Conservation (phyloP, 306 rosid species). For the Chamaecrista fasciculata region DNA sequence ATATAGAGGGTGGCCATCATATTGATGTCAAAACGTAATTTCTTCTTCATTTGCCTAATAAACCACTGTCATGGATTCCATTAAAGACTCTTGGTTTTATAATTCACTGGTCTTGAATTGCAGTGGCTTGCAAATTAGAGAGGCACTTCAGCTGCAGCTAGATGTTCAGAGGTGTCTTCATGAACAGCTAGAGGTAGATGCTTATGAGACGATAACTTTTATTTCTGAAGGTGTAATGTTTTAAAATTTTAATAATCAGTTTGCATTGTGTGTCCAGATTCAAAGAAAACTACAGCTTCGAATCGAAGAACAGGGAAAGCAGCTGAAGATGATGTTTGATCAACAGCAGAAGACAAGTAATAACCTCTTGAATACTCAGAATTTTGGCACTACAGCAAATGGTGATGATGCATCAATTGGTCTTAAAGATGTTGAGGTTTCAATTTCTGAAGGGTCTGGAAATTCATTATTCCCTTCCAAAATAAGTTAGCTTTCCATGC, state of each 20-base stretch:
- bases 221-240: neutral
- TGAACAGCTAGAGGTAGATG: conserved; percentile 85
- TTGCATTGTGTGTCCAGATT: conserved; percentile 32
- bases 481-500: conserved; percentile 38
- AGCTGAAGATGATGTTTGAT: conserved; percentile 58
- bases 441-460: conserved; percentile 35
- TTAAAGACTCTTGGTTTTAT: too few species aligned
- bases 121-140: conserved; percentile 81
- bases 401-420: conserved; percentile 22
- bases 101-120: conserved; percentile 6
- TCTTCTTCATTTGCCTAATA: conserved; percentile 1
- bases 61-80: neutral
- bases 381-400: conserved; percentile 25
- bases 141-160: conserved; percentile 84
- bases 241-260: too few species aligned
- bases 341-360: conserved; percentile 45
- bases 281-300: conserved; percentile 48
- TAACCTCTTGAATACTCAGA: conserved; percentile 23
- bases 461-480: conserved; percentile 35
- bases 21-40: conserved; percentile 65
- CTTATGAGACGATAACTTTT: neutral
- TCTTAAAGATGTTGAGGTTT: conserved; percentile 35
- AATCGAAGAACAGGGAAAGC: conserved; percentile 63
- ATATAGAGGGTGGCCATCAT: conserved; percentile 38
- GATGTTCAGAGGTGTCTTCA: conserved; percentile 91